Evolutionary conservation across 352 stramenopile genomes (phyloP).

Genomic region (Phytophthora fragariae): DNA sequence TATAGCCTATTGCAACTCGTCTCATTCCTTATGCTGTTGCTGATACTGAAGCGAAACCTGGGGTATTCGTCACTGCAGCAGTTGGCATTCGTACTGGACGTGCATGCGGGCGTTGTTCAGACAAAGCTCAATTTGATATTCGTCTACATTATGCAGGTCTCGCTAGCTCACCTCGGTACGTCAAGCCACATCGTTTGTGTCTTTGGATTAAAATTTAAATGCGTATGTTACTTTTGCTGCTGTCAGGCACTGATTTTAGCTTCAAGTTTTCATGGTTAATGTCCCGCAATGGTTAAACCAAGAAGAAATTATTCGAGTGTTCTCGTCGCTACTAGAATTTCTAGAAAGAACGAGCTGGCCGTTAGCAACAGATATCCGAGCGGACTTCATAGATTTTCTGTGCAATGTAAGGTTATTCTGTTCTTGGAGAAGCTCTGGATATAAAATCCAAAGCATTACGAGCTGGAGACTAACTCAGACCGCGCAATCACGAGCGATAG

Average conservation of each 20-base stretch:
- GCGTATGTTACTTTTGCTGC: not conserved
- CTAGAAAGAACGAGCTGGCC: too few relatives aligned
- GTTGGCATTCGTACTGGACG: conserved; percentile 46
- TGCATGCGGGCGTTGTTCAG: conserved; percentile 26
- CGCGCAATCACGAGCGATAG: too few relatives aligned
- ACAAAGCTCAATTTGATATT: conserved; percentile 45
- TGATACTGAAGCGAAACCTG: conserved; percentile 28
- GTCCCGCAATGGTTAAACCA: too few relatives aligned
- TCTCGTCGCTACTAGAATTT: too few relatives aligned
- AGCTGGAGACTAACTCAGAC: too few relatives aligned
- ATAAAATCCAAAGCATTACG: too few relatives aligned
- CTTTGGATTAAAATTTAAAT: not conserved
- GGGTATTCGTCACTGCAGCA: conserved; percentile 35
- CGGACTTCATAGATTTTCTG: too few relatives aligned
- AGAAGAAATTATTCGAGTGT: too few relatives aligned
- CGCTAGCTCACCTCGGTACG: conserved; percentile 37
- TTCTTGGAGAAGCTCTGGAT: too few relatives aligned
- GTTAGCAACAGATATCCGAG: too few relatives aligned
- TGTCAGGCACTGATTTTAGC: conserved; percentile 32
- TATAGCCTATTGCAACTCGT: conserved; percentile 32
- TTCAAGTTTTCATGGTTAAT: conserved; percentile 34
- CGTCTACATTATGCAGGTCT: conserved; percentile 46
- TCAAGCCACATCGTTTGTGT: not conserved
- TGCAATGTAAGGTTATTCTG: too few relatives aligned
- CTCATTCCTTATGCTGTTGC: conserved; percentile 20